A percentile compares a stretch with the other conserved stretches of the same genome.
Evolutionary conservation across 1,284 basidiomycete genomes (phyloP).

Genomic region (Meripilus lineatus): DNA sequence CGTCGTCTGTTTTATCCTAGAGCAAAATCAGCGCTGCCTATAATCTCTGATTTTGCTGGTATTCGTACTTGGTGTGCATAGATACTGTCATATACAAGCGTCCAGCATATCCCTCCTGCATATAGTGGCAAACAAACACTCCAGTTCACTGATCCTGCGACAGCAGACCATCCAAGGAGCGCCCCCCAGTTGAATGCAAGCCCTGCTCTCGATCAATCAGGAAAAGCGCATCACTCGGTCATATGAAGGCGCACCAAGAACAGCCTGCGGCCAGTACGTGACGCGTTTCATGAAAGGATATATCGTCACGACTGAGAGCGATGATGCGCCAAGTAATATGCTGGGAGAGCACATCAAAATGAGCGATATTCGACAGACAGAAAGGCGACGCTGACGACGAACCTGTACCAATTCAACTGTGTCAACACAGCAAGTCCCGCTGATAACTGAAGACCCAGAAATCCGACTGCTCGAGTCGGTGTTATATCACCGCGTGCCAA

Average conservation of each 20-base stretch:
- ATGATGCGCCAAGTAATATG: slow-evolving; percentile 88
- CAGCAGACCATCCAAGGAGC: slow-evolving; percentile 93
- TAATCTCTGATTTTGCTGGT: no score
- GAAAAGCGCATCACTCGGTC: neutral
- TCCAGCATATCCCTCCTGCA: slow-evolving; percentile 88
- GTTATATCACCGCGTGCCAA: slow-evolving; percentile 84
- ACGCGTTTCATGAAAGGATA: slow-evolving; percentile 99
- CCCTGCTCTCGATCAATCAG: slow-evolving; percentile 42
- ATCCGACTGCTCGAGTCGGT: slow-evolving; percentile 71
- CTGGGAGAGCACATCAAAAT: slow-evolving; percentile 34
- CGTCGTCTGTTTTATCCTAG: slow-evolving; percentile 92
- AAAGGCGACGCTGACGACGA: slow-evolving; percentile 16
- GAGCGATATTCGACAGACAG: neutral
- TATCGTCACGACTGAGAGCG: slow-evolving; percentile 79
- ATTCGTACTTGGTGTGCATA: slow-evolving; percentile 99
- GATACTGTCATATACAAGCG: slow-evolving; percentile 95
- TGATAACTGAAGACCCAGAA: slow-evolving; percentile 81
- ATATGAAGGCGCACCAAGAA: slow-evolving; percentile 60
- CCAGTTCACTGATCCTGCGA: slow-evolving; percentile 84
- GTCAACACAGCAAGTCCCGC: slow-evolving; percentile 87
- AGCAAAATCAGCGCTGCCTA: no score
- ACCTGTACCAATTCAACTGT: slow-evolving; percentile 96
- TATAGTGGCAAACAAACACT: slow-evolving; percentile 84
- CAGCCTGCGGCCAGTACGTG: slow-evolving; percentile 95
- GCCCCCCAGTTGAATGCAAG: slow-evolving; percentile 98